phyloP scores from a whole-genome alignment of 192 early-diverging fungal species.

The Coemansia guatemalensis region DNA sequence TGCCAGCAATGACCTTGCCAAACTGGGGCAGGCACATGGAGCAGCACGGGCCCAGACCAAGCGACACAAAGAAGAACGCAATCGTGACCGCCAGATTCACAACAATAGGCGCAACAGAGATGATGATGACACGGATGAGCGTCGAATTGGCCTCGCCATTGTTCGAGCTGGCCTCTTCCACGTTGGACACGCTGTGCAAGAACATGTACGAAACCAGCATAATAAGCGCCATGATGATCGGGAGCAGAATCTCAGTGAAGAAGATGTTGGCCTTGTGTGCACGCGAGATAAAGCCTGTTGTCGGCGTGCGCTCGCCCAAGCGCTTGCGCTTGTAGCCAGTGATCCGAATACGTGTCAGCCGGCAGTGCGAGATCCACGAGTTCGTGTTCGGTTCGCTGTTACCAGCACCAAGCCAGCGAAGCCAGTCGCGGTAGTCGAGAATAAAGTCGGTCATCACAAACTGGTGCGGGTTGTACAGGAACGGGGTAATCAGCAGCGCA shows the following conservation, averaged over 20 bases:
- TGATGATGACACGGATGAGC: conserved; percentile 60
- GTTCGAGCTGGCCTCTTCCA: conserved; percentile 28
- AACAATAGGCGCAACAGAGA: conserved; percentile 69
- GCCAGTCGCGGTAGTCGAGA: conserved; percentile 76
- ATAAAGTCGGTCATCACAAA: conserved; percentile 79
- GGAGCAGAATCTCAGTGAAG: conserved; percentile 69
- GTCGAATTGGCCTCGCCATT: conserved; percentile 43
- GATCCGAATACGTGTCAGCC: conserved; percentile 66
- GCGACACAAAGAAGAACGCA: conserved; percentile 64
- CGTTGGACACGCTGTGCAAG: conserved; percentile 62
- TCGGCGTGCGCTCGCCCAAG: conserved; percentile 62
- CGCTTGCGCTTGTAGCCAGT: conserved; percentile 79
- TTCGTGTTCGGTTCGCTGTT: conserved; percentile 72
- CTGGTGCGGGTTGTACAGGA: conserved; percentile 89
- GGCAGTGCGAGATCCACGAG: conserved; percentile 80
- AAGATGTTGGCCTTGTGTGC: conserved; percentile 69
- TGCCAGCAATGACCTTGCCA: conserved; percentile 67
- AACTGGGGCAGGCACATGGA: conserved; percentile 68
- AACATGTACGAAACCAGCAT: conserved; percentile 67
- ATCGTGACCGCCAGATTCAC: conserved; percentile 67
- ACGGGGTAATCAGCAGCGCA: conserved; percentile 76
- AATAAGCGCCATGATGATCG: conserved; percentile 61
- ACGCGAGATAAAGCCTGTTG: conserved; percentile 64
- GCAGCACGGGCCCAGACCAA: conserved; percentile 62
- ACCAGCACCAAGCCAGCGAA: conserved; percentile 81